Evolutionary conservation across 2,329 filamentous ascomycete species (phyloP), one percentile per base, ranked within the genome.

Genomic region (Fusarium sambucinum): DNA sequence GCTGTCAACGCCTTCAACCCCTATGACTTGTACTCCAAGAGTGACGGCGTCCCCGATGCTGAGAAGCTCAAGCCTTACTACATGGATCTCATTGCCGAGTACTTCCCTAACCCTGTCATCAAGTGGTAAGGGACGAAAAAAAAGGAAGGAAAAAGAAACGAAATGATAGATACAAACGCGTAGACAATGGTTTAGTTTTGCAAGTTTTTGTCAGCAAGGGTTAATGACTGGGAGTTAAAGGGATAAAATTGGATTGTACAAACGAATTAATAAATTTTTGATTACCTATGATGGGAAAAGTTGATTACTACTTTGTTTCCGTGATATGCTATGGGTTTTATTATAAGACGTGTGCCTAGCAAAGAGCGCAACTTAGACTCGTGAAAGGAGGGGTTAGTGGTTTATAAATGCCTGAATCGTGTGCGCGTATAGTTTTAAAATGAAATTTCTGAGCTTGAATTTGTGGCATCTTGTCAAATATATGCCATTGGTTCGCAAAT

Each of bases 21-120:
- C 0, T 97, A 97, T 74, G 94, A 97, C 77, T 77, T 97, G 53
- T 97, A 97, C 83, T 95, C 91, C 83, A 97, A 97, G 89, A 94
- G 90, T 72, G 93, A 97, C 74, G 92, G 88, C 25, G 85, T 93
- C 23, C 93, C 93, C 2, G 89, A 87, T 59, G 87, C 90, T 1
- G 90, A 93, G 75, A 88, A 92, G 73, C 82, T 97, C 59, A 96
- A 95, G 78, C 80, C 80, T 2, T 82, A 82, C 67, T 82, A 82
- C 65, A 75, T 79, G 75, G 80, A 80, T 63, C 75, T 82, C 37
- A 82, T 82, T 46, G 73, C 79, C 58, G 80, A 82, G 74, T 82
- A 80, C 68, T 82, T 82, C 74, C 80, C 80, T 10, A 74, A 77
- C 60, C 74, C 73, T 62, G 69, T 78, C 8, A 56, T 82, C 50